phyloP scores from a whole-genome alignment of 257 asterid genomes.

The Solanum chiquidenum region DNA sequence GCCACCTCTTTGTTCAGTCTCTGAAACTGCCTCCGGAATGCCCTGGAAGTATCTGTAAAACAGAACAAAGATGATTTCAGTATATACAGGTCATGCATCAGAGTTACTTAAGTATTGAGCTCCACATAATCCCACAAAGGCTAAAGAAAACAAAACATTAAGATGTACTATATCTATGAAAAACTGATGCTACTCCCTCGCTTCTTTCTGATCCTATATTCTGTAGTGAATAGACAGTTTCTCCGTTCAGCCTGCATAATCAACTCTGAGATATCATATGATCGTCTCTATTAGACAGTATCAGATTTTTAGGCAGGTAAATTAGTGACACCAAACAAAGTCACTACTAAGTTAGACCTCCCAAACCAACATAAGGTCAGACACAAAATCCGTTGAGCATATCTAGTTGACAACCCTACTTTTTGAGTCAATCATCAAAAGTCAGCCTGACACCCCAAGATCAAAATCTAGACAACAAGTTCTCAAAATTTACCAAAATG shows the following conservation, averaged over 20 bases:
- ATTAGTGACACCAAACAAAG: not conserved
- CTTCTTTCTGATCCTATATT: not conserved
- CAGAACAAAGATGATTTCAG: constrained; percentile 2
- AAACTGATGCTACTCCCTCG: not conserved
- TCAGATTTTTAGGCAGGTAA: not conserved
- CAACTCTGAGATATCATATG: not conserved
- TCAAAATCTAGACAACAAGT: not conserved
- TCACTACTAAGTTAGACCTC: not conserved
- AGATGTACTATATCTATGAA: not conserved
- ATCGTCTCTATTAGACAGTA: not conserved
- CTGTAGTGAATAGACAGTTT: not conserved
- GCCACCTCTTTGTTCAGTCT: constrained; percentile 76
- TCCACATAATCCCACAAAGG: not conserved
- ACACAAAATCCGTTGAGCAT: not conserved
- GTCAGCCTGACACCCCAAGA: not conserved
- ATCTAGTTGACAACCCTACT: not conserved
- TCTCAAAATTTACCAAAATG: not conserved
- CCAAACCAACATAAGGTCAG: not conserved
- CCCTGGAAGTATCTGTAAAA: constrained; percentile 74
- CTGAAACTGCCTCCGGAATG: constrained; percentile 75
- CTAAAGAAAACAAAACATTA: not conserved
- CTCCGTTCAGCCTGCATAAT: not conserved
- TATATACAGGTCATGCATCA: not conserved
- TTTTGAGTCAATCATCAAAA: not conserved
- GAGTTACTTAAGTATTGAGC: not conserved